phyloP scores from a whole-genome alignment of 495 filamentous ascomycete species.

The Thermothielavioides terrestris region DNA sequence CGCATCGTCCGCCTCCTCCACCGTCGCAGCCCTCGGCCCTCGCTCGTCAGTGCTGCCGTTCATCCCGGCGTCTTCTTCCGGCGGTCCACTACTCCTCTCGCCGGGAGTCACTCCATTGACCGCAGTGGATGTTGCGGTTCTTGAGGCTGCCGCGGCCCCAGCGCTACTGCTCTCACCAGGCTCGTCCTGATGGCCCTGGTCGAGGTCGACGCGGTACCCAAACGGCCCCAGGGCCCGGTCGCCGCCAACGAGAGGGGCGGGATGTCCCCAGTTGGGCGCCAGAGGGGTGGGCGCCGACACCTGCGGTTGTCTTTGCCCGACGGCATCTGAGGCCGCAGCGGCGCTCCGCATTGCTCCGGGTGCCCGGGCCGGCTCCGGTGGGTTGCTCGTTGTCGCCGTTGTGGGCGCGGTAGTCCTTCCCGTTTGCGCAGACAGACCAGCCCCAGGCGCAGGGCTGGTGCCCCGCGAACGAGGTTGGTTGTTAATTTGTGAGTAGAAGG shows the following conservation, averaged over 20 bases:
- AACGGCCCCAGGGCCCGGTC: conserved; percentile 4
- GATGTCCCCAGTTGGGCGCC: conserved; percentile 37
- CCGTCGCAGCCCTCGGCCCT: conserved; percentile 31
- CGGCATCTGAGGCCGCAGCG: background rate
- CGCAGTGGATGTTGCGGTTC: background rate
- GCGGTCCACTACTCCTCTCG: background rate
- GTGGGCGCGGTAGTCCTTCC: background rate
- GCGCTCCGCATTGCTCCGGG: background rate
- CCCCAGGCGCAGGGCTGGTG: conserved; percentile 1
- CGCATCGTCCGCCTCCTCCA: conserved; percentile 33
- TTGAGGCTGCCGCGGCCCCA: background rate
- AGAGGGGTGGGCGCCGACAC: conserved; percentile 34
- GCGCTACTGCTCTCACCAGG: background rate
- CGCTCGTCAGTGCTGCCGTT: conserved; percentile 10
- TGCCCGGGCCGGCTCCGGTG: background rate
- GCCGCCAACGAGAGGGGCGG: conserved; percentile 29
- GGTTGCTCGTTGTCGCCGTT: background rate
- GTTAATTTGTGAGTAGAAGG: background rate
- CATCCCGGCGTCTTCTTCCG: background rate
- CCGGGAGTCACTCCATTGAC: background rate
- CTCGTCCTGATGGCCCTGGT: conserved; percentile 2
- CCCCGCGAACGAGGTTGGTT: conserved; percentile 1
- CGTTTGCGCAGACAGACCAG: background rate
- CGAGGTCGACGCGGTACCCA: conserved; percentile 8
- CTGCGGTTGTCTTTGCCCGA: conserved; percentile 8